A percentile compares a stretch with the other conserved stretches of the same genome.
phyloP scores from a whole-genome alignment of 1,139 yeast species.

The Barnettozyma hawaiiensis region DNA sequence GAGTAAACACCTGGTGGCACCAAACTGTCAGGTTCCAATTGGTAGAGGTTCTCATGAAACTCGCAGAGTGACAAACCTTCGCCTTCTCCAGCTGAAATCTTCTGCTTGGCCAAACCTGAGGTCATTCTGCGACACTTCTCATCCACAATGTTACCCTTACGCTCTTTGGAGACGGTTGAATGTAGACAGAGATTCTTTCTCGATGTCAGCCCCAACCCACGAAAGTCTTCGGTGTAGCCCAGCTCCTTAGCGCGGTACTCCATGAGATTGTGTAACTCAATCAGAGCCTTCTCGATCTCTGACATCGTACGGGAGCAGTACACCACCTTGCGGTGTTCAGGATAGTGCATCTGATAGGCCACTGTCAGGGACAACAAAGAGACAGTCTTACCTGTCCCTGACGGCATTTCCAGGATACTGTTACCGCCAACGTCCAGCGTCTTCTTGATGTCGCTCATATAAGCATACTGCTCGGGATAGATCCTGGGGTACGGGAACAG shows the following conservation, averaged over 20 bases:
- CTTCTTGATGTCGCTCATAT: conserved; percentile 92
- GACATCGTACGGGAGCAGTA: conserved; percentile 99
- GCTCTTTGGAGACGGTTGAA: conserved; percentile 79
- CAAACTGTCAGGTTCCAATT: conserved; percentile 78
- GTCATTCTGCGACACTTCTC: conserved; percentile 94
- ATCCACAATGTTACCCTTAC: conserved; percentile 92
- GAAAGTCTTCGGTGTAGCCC: conserved; percentile 79
- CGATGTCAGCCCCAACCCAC: conserved; percentile 90
- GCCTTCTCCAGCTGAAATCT: conserved; percentile 54
- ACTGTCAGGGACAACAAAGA: conserved; percentile 85
- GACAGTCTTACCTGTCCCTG: conserved; percentile 98
- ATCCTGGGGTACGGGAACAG: conserved; percentile 95
- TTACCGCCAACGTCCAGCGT: conserved; percentile 97
- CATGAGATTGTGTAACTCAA: conserved; percentile 89
- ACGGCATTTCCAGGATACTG: conserved; percentile 97
- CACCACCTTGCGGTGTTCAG: conserved; percentile 89
- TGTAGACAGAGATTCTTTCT: conserved; percentile 92
- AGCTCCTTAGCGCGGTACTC: conserved; percentile 74
- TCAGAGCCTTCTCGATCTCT: conserved; percentile 94
- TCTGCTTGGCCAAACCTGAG: conserved; percentile 76
- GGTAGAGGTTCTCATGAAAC: conserved; percentile 83
- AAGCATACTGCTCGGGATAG: conserved; percentile 96
- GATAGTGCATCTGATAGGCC: conserved; percentile 93
- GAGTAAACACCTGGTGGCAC: conserved; percentile 94
- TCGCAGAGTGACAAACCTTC: conserved; percentile 64